Evolutionary conservation across 768 basidiomycete genomes (phyloP), one percentile per base, ranked within the genome.

Genomic region (Tephrocybe sp.): DNA sequence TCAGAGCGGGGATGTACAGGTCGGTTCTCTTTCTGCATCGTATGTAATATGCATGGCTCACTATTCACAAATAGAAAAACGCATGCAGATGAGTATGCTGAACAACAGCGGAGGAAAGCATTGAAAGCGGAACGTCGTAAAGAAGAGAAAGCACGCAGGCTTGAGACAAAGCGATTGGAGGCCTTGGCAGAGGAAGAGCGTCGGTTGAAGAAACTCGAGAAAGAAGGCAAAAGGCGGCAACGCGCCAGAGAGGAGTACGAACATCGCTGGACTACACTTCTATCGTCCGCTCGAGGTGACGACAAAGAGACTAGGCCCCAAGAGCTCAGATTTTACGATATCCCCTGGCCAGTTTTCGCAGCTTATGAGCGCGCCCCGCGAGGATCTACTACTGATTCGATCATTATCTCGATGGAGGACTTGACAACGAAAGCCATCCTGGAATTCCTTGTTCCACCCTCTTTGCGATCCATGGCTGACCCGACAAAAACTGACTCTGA

Each of bases 1-100:
- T 95, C 43, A 72, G 93, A 54, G 67, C 76, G 21, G 91, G 90
- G 40, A 94, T 97, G 88, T 93, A 89, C 73, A 79, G 82, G 80
- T 67, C 11, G 39, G 36, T 45, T 22, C 52, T 22, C n/a, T 23
- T 41, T 19, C n/a, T 41, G 39, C 16, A n/a, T 34, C 16, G 13
- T 13, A 40, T n/a, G n/a, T n/a, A n/a, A n/a, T n/a, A n/a, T n/a
- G n/a, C n/a, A n/a, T 47, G 13, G 22, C 27, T 47, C 37, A 47
- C 45, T n/a, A n/a, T n/a, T n/a, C n/a, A n/a, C n/a, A n/a, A n/a
- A n/a, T n/a, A 89, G 88, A 65, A 83, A 78, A 66, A 82, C 79
- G 9, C 84, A 89, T 57, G 81, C 82, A 1, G 75, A 75, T 18
- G 82, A 87, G 66, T 77, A 80, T 64, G 83, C 75, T 46, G 84